Conservation (phyloP, 2,329 filamentous ascomycete genomes). For the Beauveria caledonica region DNA sequence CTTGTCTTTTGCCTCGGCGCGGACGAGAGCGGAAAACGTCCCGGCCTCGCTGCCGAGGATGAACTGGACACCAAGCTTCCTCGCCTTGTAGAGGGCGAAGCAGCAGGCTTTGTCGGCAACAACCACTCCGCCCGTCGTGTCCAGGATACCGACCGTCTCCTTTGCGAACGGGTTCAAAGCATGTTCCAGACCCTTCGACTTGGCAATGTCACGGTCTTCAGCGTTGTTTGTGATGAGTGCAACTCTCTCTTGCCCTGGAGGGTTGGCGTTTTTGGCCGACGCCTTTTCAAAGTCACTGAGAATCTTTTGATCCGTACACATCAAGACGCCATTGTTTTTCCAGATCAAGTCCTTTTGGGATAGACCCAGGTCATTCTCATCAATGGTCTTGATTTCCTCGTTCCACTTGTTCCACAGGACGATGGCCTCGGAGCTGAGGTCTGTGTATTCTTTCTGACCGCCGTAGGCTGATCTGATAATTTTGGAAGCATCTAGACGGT, state of each 20-base stretch:
- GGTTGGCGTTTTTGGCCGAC: neutral
- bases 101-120: conserved; percentile 38
- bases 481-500: conserved; percentile 27
- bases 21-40: conserved; percentile 21
- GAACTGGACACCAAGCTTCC: conserved; percentile 31
- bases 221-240: neutral
- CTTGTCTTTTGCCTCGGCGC: conserved; percentile 13
- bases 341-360: conserved; percentile 20
- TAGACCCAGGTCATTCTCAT: conserved; percentile 15
- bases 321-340: conserved; percentile 26
- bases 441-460: conserved; percentile 35
- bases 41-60: conserved; percentile 28
- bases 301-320: neutral
- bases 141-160: conserved; percentile 31
- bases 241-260: neutral
- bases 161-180: conserved; percentile 31
- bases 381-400: conserved; percentile 25
- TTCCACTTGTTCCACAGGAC: conserved; percentile 38
- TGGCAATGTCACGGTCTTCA: conserved; percentile 16
- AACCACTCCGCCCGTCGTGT: conserved; percentile 37
- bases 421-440: conserved; percentile 34
- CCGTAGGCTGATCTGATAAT: conserved; percentile 32
- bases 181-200: conserved; percentile 20
- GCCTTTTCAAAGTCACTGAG: neutral
- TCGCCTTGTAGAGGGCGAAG: conserved; percentile 35